phyloP scores from a whole-genome alignment of 371 early-diverging fungal species.

The Fennellomyces sp. region DNA sequence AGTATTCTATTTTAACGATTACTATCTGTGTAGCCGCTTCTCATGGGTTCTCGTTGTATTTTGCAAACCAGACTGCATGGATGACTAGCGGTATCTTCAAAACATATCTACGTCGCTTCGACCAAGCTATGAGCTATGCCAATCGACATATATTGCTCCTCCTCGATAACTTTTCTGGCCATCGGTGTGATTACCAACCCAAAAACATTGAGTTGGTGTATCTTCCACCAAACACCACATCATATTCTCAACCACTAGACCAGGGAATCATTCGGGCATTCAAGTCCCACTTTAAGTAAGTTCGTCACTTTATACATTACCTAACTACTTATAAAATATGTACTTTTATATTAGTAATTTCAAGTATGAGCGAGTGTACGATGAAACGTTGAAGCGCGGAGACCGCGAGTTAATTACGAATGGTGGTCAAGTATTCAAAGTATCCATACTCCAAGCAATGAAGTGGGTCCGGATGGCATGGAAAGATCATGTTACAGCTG shows the following conservation, averaged over 20 bases:
- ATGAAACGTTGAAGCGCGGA: neutral
- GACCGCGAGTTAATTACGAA: neutral
- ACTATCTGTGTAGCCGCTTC: neutral
- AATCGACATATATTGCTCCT: conserved; percentile 14
- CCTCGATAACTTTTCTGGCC: conserved; percentile 20
- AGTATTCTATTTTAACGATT: neutral
- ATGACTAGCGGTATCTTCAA: conserved; percentile 9
- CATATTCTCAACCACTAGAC: conserved; percentile 26
- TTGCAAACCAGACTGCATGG: conserved; percentile 4
- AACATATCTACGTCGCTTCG: conserved; percentile 1
- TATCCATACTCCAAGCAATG: neutral
- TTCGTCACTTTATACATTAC: neutral
- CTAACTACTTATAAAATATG: neutral
- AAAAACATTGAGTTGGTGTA: conserved; percentile 16
- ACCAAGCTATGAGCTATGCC: neutral
- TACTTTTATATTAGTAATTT: neutral
- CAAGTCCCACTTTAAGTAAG: conserved; percentile 18
- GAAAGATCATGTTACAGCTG: neutral
- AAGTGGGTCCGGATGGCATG: neutral
- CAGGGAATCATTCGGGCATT: conserved; percentile 21
- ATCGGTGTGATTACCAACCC: neutral
- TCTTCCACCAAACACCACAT: conserved; percentile 26
- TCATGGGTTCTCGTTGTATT: conserved; percentile 2
- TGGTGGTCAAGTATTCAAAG: neutral
- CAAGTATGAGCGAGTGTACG: neutral